phyloP scores from a whole-genome alignment of 306 rosid species.

The Gleditsia sinensis region DNA sequence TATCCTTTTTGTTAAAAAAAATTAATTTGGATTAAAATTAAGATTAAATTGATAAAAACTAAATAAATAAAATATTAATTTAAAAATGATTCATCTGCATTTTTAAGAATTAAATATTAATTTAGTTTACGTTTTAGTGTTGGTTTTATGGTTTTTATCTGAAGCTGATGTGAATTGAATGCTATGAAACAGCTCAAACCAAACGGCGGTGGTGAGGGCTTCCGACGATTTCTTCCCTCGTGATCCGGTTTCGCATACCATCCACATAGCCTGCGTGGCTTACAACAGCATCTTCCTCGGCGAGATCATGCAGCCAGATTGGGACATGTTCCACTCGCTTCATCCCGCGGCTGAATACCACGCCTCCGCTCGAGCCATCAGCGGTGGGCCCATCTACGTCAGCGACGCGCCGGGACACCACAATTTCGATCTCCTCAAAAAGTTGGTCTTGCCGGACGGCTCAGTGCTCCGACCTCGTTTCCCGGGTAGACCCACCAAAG shows the following conservation, averaged over 20 bases:
- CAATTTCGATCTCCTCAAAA: constrained; percentile 66
- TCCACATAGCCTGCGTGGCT: constrained; percentile 84
- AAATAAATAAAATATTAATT: too few relatives aligned
- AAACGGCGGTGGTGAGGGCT: constrained; percentile 81
- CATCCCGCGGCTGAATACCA: constrained; percentile 92
- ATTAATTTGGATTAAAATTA: too few relatives aligned
- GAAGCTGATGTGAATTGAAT: background rate
- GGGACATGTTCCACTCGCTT: constrained; percentile 96
- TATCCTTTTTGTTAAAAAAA: too few relatives aligned
- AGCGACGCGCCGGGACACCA: constrained; percentile 93
- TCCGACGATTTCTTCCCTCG: constrained; percentile 93
- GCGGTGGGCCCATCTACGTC: constrained; percentile 94
- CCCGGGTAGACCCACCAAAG: constrained; percentile 89
- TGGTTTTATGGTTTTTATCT: background rate
- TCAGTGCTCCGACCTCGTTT: constrained; percentile 75
- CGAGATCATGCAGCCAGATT: constrained; percentile 90
- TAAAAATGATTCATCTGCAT: too few relatives aligned
- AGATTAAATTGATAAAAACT: too few relatives aligned
- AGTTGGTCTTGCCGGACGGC: constrained; percentile 80
- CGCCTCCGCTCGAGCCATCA: constrained; percentile 85
- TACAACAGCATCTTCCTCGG: constrained; percentile 89
- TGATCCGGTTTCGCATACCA: constrained; percentile 78
- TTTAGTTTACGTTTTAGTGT: too few relatives aligned
- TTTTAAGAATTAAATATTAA: too few relatives aligned
- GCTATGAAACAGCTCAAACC: constrained; percentile 53